Evolutionary conservation across 345 rosid genomes (phyloP).

Genomic region (Acer negundo): DNA sequence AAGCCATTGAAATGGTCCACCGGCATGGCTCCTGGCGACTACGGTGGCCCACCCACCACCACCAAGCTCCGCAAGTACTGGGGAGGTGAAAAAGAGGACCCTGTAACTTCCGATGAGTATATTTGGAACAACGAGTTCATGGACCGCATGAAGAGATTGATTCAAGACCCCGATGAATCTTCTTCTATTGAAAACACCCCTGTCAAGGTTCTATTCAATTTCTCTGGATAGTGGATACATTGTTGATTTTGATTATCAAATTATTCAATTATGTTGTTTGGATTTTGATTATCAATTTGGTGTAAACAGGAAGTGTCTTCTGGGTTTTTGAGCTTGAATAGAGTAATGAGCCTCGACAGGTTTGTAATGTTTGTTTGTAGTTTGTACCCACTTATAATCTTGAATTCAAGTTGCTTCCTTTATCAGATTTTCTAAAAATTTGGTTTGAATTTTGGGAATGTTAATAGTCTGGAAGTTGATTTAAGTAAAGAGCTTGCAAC

Average conservation of each 20-base stretch:
- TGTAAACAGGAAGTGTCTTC: conserved; percentile 68
- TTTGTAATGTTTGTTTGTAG: conserved; percentile 19
- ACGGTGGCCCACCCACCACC: conserved; percentile 84
- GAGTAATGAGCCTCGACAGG: conserved; percentile 95
- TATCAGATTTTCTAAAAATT: not conserved
- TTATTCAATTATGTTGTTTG: not conserved
- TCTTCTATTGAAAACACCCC: conserved; percentile 39
- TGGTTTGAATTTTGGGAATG: conserved; percentile 16
- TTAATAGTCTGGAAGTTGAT: conserved; percentile 76
- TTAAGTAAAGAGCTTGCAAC: conserved; percentile 72
- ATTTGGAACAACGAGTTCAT: conserved; percentile 94
- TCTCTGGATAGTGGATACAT: not conserved
- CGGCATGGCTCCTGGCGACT: conserved; percentile 90
- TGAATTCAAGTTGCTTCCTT: conserved; percentile 17
- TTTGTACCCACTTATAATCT: conserved; percentile 8
- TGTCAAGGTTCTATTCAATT: conserved; percentile 41
- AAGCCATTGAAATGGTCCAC: conserved; percentile 91
- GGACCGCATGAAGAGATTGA: conserved; percentile 68
- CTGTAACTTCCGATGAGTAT: conserved; percentile 78
- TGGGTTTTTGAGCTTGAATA: conserved; percentile 83
- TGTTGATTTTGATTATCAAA: too few relatives aligned
- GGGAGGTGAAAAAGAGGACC: conserved; percentile 88
- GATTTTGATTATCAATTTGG: conserved; percentile 3
- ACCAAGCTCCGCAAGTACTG: conserved; percentile 80
- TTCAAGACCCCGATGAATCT: conserved; percentile 46